These are phyloP conservation scores for Naganishia sp. DNA, from an alignment of 1,284 basidiomycete genomes.

Conservation along the genomic window DNA sequence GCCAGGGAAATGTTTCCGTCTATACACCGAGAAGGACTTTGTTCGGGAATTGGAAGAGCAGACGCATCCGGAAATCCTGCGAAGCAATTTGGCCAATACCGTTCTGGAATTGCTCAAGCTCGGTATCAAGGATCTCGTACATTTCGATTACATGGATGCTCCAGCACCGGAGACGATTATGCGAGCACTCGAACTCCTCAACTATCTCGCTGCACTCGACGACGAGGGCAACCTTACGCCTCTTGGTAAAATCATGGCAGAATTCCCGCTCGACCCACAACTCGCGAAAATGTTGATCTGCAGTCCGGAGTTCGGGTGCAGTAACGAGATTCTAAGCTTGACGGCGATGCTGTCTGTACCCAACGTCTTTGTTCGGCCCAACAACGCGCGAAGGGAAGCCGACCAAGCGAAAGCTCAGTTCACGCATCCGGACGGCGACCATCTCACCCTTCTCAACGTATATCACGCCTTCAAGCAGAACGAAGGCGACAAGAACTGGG, in stretches of 20 bases:
- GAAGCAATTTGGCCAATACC: slow-evolving; percentile 89
- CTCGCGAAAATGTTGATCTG: slow-evolving; percentile 92
- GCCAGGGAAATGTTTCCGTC: slow-evolving; percentile 94
- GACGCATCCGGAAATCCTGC: slow-evolving; percentile 92
- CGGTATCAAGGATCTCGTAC: slow-evolving; percentile 87
- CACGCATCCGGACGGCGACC: slow-evolving; percentile 92
- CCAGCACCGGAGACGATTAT: slow-evolving; percentile 97
- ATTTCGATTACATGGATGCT: slow-evolving; percentile 88
- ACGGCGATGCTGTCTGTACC: slow-evolving; percentile 97
- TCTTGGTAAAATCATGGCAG: slow-evolving; percentile 90
- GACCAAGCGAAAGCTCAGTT: slow-evolving; percentile 88
- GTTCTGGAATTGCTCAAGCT: slow-evolving; percentile 93
- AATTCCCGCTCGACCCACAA: slow-evolving; percentile 97
- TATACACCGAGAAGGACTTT: slow-evolving; percentile 98
- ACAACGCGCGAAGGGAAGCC: slow-evolving; percentile 82
- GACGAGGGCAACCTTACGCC: slow-evolving; percentile 91
- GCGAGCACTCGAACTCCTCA: slow-evolving; percentile 92
- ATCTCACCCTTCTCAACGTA: slow-evolving; percentile 91
- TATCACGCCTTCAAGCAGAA: slow-evolving; percentile 90
- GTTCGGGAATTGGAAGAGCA: slow-evolving; percentile 93
- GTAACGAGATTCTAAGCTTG: slow-evolving; percentile 92
- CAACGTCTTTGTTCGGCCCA: slow-evolving; percentile 89
- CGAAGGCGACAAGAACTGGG: slow-evolving; percentile 78
- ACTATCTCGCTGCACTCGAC: slow-evolving; percentile 88
- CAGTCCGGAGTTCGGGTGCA: slow-evolving; percentile 93